Conservation (phyloP, 2,329 filamentous ascomycete genomes). For the Lachnellula cervina region DNA sequence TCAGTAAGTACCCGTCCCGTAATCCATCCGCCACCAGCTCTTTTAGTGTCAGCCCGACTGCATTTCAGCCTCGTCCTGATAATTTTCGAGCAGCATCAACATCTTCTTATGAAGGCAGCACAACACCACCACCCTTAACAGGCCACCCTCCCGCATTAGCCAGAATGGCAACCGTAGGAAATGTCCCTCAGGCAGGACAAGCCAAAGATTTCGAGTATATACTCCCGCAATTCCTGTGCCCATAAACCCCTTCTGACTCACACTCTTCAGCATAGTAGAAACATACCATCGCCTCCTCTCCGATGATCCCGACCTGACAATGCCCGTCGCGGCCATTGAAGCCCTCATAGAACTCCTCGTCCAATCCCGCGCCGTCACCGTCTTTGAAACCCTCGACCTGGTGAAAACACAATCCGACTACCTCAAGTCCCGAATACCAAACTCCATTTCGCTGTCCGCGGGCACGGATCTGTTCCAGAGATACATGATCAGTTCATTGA, state of each 20-base stretch:
- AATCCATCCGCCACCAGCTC: not conserved
- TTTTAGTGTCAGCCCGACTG: conserved; percentile 4
- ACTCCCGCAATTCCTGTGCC: not conserved
- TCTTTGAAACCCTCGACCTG: conserved; percentile 88
- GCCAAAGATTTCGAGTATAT: conserved; percentile 28
- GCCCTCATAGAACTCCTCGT: conserved; percentile 82
- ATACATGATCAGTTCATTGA: conserved; percentile 74
- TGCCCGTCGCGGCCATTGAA: conserved; percentile 93
- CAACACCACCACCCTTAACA: conserved; percentile 27
- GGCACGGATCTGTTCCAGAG: conserved; percentile 94
- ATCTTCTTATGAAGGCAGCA: conserved; percentile 26
- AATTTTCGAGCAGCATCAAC: conserved; percentile 11
- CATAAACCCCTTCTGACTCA: conserved; percentile 25
- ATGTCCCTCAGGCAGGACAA: conserved; percentile 19
- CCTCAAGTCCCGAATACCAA: conserved; percentile 74
- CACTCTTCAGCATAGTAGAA: conserved; percentile 46
- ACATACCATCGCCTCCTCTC: conserved; percentile 60
- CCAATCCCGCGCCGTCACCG: conserved; percentile 73
- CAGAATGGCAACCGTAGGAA: conserved; percentile 29
- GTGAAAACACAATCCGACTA: conserved; percentile 71
- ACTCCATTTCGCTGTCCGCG: conserved; percentile 87
- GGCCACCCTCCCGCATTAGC: conserved; percentile 26
- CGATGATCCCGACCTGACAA: conserved; percentile 79
- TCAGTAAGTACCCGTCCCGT: conserved; percentile 2
- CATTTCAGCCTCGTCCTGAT: conserved; percentile 13